phyloP scores from a whole-genome alignment of 345 rosid species.

The Reutealis trisperma region DNA sequence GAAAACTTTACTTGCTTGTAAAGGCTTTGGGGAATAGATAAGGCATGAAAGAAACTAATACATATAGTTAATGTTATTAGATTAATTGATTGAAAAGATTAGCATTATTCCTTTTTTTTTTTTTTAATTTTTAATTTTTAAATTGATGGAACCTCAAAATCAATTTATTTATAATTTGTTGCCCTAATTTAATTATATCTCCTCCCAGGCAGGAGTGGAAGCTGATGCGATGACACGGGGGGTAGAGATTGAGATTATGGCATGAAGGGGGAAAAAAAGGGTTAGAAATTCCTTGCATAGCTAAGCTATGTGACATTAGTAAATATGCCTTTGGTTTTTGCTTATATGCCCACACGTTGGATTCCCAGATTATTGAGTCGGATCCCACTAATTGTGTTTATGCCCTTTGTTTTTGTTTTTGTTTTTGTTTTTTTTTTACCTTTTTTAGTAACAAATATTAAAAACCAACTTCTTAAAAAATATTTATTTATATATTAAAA shows the following conservation, averaged over 20 bases:
- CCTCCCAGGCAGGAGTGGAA: slow-evolving; percentile 11
- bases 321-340: slow-evolving; percentile 9
- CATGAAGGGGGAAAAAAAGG: too few species aligned
- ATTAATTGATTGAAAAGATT: not conserved
- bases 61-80: not conserved
- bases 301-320: too few species aligned
- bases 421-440: not conserved
- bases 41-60: slow-evolving; percentile 13
- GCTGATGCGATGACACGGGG: slow-evolving; percentile 30
- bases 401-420: not conserved
- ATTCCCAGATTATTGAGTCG: slow-evolving; percentile 21
- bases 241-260: too few species aligned
- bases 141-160: slow-evolving; percentile 23
- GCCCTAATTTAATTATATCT: not conserved
- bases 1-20: slow-evolving; percentile 21
- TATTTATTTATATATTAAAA: too few species aligned
- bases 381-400: slow-evolving; percentile 23
- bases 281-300: not conserved
- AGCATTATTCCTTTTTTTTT: too few species aligned
- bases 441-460: not conserved
- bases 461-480: too few species aligned
- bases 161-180: not conserved
- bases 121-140: not conserved
- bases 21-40: slow-evolving; percentile 16
- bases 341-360: slow-evolving; percentile 26